phyloP scores from a whole-genome alignment of 495 filamentous ascomycete species.

The Aspergillus hancockii region DNA sequence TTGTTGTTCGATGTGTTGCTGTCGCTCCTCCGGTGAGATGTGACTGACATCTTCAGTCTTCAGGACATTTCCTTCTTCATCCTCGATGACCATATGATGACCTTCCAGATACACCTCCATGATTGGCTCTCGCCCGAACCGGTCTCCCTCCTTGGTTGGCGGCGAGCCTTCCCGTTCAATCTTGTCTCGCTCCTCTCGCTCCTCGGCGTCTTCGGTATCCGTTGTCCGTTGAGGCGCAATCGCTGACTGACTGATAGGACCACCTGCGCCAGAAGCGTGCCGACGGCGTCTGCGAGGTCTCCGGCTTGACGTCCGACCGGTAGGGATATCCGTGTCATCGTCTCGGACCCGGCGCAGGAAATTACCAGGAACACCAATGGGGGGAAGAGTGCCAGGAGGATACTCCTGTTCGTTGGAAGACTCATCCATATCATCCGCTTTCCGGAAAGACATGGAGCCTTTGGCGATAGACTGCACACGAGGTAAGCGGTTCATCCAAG shows the following conservation, averaged over 20 bases:
- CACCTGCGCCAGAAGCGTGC: slow-evolving; percentile 76
- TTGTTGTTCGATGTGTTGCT: slow-evolving; percentile 57
- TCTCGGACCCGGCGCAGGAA: slow-evolving; percentile 83
- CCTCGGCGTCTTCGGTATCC: slow-evolving; percentile 32
- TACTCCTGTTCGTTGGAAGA: slow-evolving; percentile 65
- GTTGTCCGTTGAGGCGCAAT: slow-evolving; percentile 71
- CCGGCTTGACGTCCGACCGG: slow-evolving; percentile 61
- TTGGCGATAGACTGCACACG: slow-evolving; percentile 81
- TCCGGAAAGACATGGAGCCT: slow-evolving; percentile 77
- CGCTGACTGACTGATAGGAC: slow-evolving; percentile 87
- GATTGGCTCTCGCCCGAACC: slow-evolving; percentile 39
- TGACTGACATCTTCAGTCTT: slow-evolving; percentile 47
- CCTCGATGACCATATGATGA: slow-evolving; percentile 77
- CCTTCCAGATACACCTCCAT: slow-evolving; percentile 82
- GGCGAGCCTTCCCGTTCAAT: slow-evolving; percentile 34
- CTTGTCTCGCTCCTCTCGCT: slow-evolving; percentile 41
- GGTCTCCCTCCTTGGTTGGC: slow-evolving; percentile 35
- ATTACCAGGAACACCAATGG: slow-evolving; percentile 70
- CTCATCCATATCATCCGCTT: slow-evolving; percentile 52
- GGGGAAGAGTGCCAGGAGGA: slow-evolving; percentile 77
- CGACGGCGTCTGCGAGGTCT: slow-evolving; percentile 65
- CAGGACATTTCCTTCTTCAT: slow-evolving; percentile 85
- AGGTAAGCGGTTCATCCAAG: slow-evolving; percentile 93
- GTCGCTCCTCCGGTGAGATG: slow-evolving; percentile 46
- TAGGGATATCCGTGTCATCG: slow-evolving; percentile 61